Base-by-base conservation (phyloP, 345 rosid genomes). In the Citropsis articulata region DNA sequence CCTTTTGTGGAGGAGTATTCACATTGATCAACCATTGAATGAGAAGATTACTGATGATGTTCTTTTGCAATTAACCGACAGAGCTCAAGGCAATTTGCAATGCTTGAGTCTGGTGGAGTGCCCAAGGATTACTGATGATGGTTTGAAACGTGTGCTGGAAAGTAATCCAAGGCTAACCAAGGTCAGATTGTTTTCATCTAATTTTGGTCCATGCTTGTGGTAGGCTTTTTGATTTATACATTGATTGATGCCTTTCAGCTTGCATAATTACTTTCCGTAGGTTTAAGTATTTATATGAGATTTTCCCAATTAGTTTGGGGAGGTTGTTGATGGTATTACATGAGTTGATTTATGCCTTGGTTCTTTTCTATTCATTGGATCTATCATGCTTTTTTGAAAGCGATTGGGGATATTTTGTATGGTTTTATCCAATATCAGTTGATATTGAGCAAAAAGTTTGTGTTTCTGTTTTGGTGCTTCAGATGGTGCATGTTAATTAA, bases 41-140 rank as follows among this genome's bases (percentile, higher is more conserved):
- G 98, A 96, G 82, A 94, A 90, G 88, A 86, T 96, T 27, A 96
- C 97, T 0, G 98, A 96, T 75, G 98, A 94, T 79, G 78, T 83
- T 84, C 91, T 95, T 72, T 71, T 93, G 87, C 83, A 88, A 75
- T 74, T 93, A 79, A 81, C 93, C 69, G 82, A 83, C 42, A 88
- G 91, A 85, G 96, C 98, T 77, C 93, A 88, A 82, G 96, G 97
- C n/a, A 88, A 82, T 72, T 80, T 95, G 86, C 90, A 83, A 76
- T 89, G 91, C 85, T 84, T 95, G 87, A 93, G 90, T 88, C 88
- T 95, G 75, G 89, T 93, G 35, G 93, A 89, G 68, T 93, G 99
- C 81, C 67, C 89, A 19, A 87, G 84, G 91, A 86, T 95, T 77
- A 92, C 96, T 64, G 94, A 92, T 81, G 90, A 85, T 69, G 91